Evolutionary conservation across 2,329 filamentous ascomycete species (phyloP).

Genomic region (Thelonectria rubi): DNA sequence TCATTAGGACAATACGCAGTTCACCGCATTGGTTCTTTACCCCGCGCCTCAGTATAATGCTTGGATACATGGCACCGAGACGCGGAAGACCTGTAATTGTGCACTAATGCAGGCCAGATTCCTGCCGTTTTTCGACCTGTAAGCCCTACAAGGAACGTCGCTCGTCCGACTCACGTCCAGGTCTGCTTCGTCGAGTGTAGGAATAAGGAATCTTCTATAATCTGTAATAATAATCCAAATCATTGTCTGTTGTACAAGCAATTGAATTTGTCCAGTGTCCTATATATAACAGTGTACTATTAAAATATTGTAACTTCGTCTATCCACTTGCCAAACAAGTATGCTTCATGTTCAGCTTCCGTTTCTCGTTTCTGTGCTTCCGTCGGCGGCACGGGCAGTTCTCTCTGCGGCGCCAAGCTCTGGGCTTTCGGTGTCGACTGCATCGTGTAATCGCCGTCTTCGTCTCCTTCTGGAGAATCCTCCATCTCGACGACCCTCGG

Average conservation of each 20-base stretch:
- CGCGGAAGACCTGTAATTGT: background rate
- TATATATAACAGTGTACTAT: background rate
- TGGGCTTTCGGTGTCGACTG: too few relatives aligned
- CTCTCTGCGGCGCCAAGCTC: background rate
- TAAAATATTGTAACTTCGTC: constrained; percentile 2
- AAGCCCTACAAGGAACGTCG: background rate
- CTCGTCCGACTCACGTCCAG: too few relatives aligned
- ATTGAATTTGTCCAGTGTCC: background rate
- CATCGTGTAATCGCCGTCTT: background rate
- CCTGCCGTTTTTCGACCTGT: background rate
- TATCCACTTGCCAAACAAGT: constrained; percentile 3
- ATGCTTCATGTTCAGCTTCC: background rate
- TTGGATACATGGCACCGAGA: too few relatives aligned
- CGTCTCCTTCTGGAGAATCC: background rate
- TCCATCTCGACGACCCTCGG: background rate
- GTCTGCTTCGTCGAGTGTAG: background rate
- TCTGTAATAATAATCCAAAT: too few relatives aligned
- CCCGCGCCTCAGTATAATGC: too few relatives aligned
- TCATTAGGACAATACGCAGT: background rate
- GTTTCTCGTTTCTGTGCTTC: background rate
- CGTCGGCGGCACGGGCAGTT: background rate
- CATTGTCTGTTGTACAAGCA: too few relatives aligned
- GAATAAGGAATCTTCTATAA: background rate
- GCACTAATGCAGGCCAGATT: background rate
- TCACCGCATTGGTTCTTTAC: too few relatives aligned